Percentiles rank a stretch among this genome's conserved stretches.
Conservation (phyloP, 805 yeast species). For the Candida fluviatilis region DNA sequence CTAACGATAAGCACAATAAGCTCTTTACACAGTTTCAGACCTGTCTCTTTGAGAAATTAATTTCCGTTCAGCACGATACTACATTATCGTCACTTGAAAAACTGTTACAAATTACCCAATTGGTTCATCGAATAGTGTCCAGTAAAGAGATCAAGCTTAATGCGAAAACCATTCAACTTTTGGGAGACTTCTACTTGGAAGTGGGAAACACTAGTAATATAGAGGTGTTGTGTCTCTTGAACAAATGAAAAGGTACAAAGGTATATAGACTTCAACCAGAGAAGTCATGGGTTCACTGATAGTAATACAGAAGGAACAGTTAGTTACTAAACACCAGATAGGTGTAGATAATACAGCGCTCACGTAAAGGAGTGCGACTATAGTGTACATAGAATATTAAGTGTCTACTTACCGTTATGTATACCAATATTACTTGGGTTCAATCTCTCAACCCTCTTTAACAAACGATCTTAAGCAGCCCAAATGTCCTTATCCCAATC, state of each 20-base stretch:
- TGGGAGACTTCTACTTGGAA: slow-evolving; percentile 3
- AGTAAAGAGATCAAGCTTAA: slow-evolving; percentile 2
- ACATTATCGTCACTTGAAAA: slow-evolving; percentile 8
- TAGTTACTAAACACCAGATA: slow-evolving; percentile 1
- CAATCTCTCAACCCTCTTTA: too few species aligned
- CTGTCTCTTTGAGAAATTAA: slow-evolving; percentile 17
- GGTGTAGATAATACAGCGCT: neutral
- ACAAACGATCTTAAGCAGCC: neutral
- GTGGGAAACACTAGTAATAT: slow-evolving; percentile 4
- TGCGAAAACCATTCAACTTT: slow-evolving; percentile 1
- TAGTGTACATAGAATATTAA: neutral
- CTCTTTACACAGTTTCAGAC: slow-evolving; percentile 14
- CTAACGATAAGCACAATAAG: slow-evolving; percentile 4
- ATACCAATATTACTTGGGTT: too few species aligned
- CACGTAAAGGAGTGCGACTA: neutral
- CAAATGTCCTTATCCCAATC: neutral
- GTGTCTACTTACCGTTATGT: too few species aligned
- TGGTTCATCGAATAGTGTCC: slow-evolving; percentile 11
- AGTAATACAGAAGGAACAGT: too few species aligned
- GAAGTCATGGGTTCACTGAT: too few species aligned
- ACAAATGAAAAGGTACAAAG: neutral
- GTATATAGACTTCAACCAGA: too few species aligned
- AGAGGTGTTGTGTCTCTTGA: slow-evolving; percentile 2
- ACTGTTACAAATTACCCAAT: slow-evolving; percentile 18
- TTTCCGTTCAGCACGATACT: slow-evolving; percentile 10